Base-by-base conservation (phyloP, 306 rosid genomes). In the Styphnolobium japonicum region DNA sequence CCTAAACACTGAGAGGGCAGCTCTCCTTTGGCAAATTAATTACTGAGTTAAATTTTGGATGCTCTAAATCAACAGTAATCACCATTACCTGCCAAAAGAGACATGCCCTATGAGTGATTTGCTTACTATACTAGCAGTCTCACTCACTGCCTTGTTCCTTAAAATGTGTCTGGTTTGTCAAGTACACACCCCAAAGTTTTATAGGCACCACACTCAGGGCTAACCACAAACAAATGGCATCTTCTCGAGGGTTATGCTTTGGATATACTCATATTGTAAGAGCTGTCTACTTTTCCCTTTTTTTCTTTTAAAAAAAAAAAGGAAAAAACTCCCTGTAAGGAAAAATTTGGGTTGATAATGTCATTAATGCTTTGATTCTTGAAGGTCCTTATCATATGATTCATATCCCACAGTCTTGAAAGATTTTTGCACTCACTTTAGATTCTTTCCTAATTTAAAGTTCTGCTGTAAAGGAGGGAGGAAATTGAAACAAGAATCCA, bases 21-120 rank as follows among this genome's bases (percentile, higher is more conserved):
- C 80, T 82, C 85, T 69, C 85, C 81, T 82, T 82, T 82, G 73
- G 78, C 85, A 52, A 76, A 37, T 16, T 75, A 39, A 25, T 22
- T 23, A 12, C 18, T 58, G 58, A 67, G 10, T 52, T 53, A 52
- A 31, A 21, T 9, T 49, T 7, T 31, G 15, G 4, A 23, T 23
- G 31, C 31, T 27, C 31, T 27, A 3, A 22, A 27, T 9, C 16
- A 58, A 25, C 36, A 42, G n/a, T 31, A 73, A 19, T 51, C 78
- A 52, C 5, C 51, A 53, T 19, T 19, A 75, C 71, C 68, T 16
- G 85, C 81, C 85, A 67, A 67, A 75, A 11, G 53, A 74, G 80
- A 81, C 6, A 34, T 56, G 62, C 80, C 71, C 71, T 60, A 43
- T 46, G 48, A 75, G 64, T 60, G 81, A 57, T 45, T 67, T 46